phyloP scores from a whole-genome alignment of 495 filamentous ascomycete species.

The Talaromyces borbonicus region DNA sequence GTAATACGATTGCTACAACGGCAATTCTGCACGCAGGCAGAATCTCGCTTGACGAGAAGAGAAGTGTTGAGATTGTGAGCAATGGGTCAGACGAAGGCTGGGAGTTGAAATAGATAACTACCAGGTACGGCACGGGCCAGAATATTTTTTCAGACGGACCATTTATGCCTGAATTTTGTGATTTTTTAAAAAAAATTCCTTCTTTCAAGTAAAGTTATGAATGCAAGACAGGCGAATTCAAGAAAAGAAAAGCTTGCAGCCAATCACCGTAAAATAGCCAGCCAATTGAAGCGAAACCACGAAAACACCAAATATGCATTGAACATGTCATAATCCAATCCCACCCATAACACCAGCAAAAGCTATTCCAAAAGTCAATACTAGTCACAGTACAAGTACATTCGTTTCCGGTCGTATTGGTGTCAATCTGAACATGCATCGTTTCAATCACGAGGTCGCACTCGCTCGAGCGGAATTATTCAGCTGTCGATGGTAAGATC shows the following conservation, averaged over 20 bases:
- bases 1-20: conserved; percentile 82
- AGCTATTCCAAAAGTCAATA: not conserved
- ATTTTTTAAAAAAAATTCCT: too few relatives aligned
- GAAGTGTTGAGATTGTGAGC: conserved; percentile 62
- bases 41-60: conserved; percentile 67
- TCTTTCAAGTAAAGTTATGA: not conserved
- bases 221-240: not conserved
- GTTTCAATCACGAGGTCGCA: conserved; percentile 12
- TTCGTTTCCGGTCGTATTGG: not conserved
- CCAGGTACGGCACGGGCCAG: too few relatives aligned
- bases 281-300: too few relatives aligned
- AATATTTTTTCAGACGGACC: too few relatives aligned
- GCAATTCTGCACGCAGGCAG: conserved; percentile 85
- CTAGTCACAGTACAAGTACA: not conserved
- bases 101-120: conserved; percentile 59
- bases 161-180: too few relatives aligned
- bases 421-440: not conserved
- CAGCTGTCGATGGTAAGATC: conserved; percentile 50
- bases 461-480: conserved; percentile 34
- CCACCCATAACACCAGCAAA: not conserved
- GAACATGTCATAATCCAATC: not conserved
- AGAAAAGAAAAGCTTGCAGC: not conserved
- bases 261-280: not conserved
- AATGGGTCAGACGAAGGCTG: conserved; percentile 45
- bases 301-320: conserved; percentile 5